phyloP scores from a whole-genome alignment of 176 grass and related monocot genomes.

The Eleusine indica region DNA sequence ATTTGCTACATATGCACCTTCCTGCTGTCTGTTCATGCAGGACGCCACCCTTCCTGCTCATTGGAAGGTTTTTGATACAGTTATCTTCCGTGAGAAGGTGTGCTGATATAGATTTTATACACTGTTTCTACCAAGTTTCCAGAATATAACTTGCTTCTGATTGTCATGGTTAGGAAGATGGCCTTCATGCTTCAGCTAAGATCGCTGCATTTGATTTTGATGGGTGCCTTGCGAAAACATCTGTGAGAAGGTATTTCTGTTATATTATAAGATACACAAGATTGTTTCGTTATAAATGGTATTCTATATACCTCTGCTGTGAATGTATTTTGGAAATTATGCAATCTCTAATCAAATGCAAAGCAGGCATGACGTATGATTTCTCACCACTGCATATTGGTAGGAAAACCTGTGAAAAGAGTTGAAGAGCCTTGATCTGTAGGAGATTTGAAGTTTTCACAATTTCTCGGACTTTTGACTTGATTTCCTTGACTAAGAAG shows the following conservation, averaged over 20 bases:
- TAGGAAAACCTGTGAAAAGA: slow-evolving; percentile 2
- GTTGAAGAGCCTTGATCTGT: not conserved
- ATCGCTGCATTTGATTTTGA: slow-evolving; percentile 99
- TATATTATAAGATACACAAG: slow-evolving; percentile 20
- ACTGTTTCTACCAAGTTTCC: not conserved
- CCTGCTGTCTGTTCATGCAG: slow-evolving; percentile 44
- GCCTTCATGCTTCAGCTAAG: slow-evolving; percentile 74
- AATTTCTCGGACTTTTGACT: not conserved
- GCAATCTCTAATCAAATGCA: not conserved
- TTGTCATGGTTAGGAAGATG: slow-evolving; percentile 58
- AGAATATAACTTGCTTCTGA: slow-evolving; percentile 11
- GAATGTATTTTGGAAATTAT: not conserved
- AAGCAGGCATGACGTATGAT: not conserved
- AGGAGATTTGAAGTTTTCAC: slow-evolving; percentile 10
- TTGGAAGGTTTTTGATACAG: slow-evolving; percentile 82
- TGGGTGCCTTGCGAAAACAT: slow-evolving; percentile 81
- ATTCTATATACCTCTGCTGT: slow-evolving; percentile 4
- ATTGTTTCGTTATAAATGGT: slow-evolving; percentile 25
- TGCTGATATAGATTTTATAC: slow-evolving; percentile 8
- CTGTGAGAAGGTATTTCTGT: slow-evolving; percentile 67
- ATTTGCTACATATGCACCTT: slow-evolving; percentile 10
- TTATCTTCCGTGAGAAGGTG: slow-evolving; percentile 81
- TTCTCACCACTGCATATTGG: not conserved
- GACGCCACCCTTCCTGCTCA: slow-evolving; percentile 64
- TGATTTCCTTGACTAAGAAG: slow-evolving; percentile 13